A percentile compares a stretch with the other conserved stretches of the same genome.
Evolutionary conservation across 805 yeast species (phyloP).

Genomic region (Cyberlindnera mississippiensis): DNA sequence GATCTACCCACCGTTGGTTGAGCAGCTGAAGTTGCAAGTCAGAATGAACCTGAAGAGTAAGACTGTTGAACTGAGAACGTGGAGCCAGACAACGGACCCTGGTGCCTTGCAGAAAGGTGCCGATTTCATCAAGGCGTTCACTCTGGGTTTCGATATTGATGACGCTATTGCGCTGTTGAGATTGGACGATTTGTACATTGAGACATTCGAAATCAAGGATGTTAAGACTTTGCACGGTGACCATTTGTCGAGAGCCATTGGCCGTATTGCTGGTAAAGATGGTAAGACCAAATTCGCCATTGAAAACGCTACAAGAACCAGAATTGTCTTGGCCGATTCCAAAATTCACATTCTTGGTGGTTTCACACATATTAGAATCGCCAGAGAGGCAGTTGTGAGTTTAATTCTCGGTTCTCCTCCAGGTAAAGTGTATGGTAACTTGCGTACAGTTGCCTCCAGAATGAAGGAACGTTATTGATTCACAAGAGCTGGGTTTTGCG

Average conservation of each 20-base stretch:
- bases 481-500: too few relatives aligned
- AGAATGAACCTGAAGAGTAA: conserved; percentile 90
- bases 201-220: conserved; percentile 95
- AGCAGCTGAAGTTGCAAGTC: conserved; percentile 90
- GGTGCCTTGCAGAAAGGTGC: conserved; percentile 98
- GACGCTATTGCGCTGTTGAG: conserved; percentile 94
- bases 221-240: conserved; percentile 94
- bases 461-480: conserved; percentile 86
- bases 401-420: conserved; percentile 97
- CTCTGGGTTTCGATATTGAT: conserved; percentile 94
- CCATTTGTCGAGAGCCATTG: conserved; percentile 97
- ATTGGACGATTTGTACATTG: conserved; percentile 93
- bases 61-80: conserved; percentile 83
- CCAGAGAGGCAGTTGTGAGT: conserved; percentile 95
- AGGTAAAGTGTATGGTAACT: conserved; percentile 95
- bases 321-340: conserved; percentile 95
- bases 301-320: conserved; percentile 96
- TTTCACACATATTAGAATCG: conserved; percentile 94
- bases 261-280: conserved; percentile 99
- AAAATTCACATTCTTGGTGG: conserved; percentile 97
- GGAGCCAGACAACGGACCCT: conserved; percentile 76
- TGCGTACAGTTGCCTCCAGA: conserved; percentile 95
- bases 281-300: conserved; percentile 98
- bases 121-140: conserved; percentile 92
- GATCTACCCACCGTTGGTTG: conserved; percentile 93